Base-by-base conservation (phyloP, 257 asterid species). In the Salvia miltiorrhiza region DNA sequence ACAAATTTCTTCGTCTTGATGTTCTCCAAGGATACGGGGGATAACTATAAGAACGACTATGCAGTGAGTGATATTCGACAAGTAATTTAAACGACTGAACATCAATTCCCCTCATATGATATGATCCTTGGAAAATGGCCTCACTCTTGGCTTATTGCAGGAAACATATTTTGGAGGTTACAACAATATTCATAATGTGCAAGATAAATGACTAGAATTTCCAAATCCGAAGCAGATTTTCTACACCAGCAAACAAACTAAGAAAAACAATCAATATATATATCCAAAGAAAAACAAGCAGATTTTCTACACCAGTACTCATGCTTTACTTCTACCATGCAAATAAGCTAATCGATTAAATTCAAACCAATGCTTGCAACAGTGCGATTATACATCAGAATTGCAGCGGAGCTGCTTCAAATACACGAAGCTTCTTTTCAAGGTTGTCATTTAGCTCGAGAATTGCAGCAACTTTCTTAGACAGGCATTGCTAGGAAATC, bases 391-490 rank as follows among this genome's bases (percentile, higher is more conserved):
- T 35, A 9, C 10, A 7, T 35, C 30, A 28, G 32, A 28, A 28
- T 1, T 28, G 32, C 96, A 86, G 90, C 3, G 99, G 96, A 76
- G 97, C 97, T n/a, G 99, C 99, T 64, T 88, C 91, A 80, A 93
- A 90, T 45, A 90, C 99, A 33, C 88, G 90, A 65, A 93, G 90
- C 73, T 78, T 60, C 84, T 74, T 89, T 20, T 81, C 88, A 60
- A 93, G 99, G 79, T 87, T 87, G 76, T 86, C 99, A 63, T 87
- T 85, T 66, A 93, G 84, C 89, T 90, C 92, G 40, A 93, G 97
- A 80, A 89, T 93, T 32, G 97, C 99, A 77, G 99, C 97, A 30
- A 93, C 92, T n/a, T n/a, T n/a, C 67, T 35, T 11, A 10, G 35
- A 23, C 63, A 49, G 53, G 33, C 40, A 53, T 9, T 69, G 24